Base-by-base conservation (phyloP, 805 yeast species). In the Lipomyces yamadae region DNA sequence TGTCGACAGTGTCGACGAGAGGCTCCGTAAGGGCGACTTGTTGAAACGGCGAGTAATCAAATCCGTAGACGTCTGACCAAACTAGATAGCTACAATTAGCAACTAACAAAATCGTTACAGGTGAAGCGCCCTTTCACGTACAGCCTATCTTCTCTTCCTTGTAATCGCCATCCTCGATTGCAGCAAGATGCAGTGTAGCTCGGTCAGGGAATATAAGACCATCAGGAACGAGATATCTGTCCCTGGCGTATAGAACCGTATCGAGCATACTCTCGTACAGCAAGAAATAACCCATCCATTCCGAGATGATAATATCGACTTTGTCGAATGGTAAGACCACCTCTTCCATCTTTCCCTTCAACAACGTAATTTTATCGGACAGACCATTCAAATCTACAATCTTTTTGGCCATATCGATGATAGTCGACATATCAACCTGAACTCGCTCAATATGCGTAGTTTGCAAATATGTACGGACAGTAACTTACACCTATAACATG, bases 241-340 rank as follows among this genome's bases (percentile, higher is more conserved):
- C 99, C 80, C 99, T 86, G 50, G 99, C 99, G 72, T 86, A 86
- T 72, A 95, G 82, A 33, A 95, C 99, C 33, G 98, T 92, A 79
- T 95, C 98, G 78, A 95, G 84, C 99, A 95, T 95, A 69, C 97
- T 90, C 83, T 95, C 99, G 78, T 94, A 95, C 65, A 96, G 83
- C 73, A 96, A 80, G 76, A 95, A 95, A 79, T 95, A 95, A n/a
- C 99, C 99, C 99, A 95, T 95, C 99, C 99, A 95, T 80, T 95
- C 99, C 71, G 95, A 88, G 70, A 95, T 88, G 72, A 95, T 95
- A 73, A 95, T 95, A 77, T 95, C 99, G 62, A 95, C 99, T 76
- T 90, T 83, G 66, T 87, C 87, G 72, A 84, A 93, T 55, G 98
- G 98, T 72, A 95, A 82, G 60, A 71, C 76, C 65, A 96, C 91